phyloP scores from a whole-genome alignment of 371 early-diverging fungal species.

The Lichtheimia ornata region DNA sequence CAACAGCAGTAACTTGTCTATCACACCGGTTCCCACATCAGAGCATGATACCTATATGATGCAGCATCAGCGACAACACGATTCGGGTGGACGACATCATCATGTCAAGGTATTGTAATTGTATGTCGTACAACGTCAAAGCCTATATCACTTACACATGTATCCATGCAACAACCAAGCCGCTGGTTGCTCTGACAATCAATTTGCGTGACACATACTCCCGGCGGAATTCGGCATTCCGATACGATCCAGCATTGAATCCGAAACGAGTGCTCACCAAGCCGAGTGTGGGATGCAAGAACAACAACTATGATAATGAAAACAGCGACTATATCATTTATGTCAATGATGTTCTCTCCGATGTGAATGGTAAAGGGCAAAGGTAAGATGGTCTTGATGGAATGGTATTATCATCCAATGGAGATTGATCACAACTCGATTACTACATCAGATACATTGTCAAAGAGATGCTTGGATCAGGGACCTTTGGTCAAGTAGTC shows the following conservation, averaged over 20 bases:
- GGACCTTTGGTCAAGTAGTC: slow-evolving; percentile 98
- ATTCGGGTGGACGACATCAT: too few species aligned
- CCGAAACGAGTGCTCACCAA: slow-evolving; percentile 95
- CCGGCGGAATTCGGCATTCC: slow-evolving; percentile 72
- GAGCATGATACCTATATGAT: too few species aligned
- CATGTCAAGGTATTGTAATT: too few species aligned
- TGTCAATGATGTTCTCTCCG: slow-evolving; percentile 77
- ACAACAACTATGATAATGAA: slow-evolving; percentile 92
- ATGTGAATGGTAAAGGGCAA: not conserved
- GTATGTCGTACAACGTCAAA: too few species aligned
- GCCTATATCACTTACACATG: too few species aligned
- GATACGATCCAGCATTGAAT: slow-evolving; percentile 70
- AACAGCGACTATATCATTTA: slow-evolving; percentile 93
- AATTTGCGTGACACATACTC: slow-evolving; percentile 5
- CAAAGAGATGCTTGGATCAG: slow-evolving; percentile 88
- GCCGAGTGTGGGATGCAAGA: slow-evolving; percentile 80
- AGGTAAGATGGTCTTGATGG: not conserved
- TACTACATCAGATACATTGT: slow-evolving; percentile 67
- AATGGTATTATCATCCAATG: too few species aligned
- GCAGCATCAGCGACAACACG: too few species aligned
- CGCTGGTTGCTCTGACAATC: slow-evolving; percentile 5
- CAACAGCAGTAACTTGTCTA: too few species aligned
- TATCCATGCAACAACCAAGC: not conserved
- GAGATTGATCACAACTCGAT: too few species aligned
- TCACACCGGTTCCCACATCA: too few species aligned